Percentiles rank a stretch among this genome's conserved stretches.
These are phyloP conservation scores for Rhodotorula sp. DNA, from an alignment of 1,284 basidiomycete species.

Conservation along the genomic window DNA sequence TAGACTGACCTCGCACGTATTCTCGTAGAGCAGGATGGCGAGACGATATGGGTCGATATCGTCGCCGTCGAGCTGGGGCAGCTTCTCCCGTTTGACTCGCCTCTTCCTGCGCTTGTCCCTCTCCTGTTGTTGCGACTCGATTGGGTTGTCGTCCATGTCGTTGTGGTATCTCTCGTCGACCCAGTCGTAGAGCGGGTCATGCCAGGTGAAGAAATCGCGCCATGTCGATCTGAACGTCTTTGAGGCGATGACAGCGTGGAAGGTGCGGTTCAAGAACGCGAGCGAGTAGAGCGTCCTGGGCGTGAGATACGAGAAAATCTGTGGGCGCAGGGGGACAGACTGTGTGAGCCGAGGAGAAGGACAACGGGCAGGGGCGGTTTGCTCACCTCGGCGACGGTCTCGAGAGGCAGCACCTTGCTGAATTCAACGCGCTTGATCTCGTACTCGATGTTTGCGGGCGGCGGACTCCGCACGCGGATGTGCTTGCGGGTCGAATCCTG, in stretches of 20 bases:
- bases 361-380: no score
- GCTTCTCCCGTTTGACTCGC: no score
- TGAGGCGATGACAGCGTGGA: neutral
- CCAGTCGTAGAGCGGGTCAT: no score
- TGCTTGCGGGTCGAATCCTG: neutral
- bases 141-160: neutral
- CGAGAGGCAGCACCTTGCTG: neutral
- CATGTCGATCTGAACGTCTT: neutral
- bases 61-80: neutral
- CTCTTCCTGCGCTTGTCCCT: neutral
- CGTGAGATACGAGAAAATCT: slow-evolving; percentile 12
- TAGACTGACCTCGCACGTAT: slow-evolving; percentile 4
- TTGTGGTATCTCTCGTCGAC: no score
- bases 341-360: neutral
- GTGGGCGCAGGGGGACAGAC: neutral
- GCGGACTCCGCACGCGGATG: neutral
- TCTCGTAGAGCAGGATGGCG: neutral
- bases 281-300: neutral
- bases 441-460: neutral
- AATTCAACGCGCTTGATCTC: neutral
- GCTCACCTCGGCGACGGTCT: slow-evolving; percentile 2
- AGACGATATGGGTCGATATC: neutral
- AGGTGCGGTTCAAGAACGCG: neutral
- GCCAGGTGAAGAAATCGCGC: neutral
- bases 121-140: neutral